phyloP scores from a whole-genome alignment of 805 yeast species.

The Saccharomyces paradoxus region DNA sequence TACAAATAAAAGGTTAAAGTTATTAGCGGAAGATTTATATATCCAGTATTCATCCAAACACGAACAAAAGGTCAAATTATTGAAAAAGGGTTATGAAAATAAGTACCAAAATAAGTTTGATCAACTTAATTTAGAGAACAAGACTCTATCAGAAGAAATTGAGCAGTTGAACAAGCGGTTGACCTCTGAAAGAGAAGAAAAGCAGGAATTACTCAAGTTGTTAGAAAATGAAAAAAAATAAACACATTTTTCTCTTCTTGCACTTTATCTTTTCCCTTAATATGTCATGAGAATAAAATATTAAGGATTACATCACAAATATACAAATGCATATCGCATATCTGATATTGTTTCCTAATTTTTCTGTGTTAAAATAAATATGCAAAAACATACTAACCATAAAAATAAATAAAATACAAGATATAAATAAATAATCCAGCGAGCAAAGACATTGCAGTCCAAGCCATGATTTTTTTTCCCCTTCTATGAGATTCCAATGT shows the following conservation, averaged over 20 bases:
- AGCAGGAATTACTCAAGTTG: constrained; percentile 45
- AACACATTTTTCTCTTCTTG: not conserved
- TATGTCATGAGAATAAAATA: no score
- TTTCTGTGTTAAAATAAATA: not conserved
- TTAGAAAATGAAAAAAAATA: constrained; percentile 31
- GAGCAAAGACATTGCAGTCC: not conserved
- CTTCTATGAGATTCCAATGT: not conserved
- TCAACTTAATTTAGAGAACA: constrained; percentile 37
- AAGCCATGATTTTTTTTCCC: not conserved
- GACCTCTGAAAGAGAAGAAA: constrained; percentile 47
- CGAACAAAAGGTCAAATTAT: constrained; percentile 56
- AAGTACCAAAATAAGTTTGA: constrained; percentile 42
- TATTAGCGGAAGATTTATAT: constrained; percentile 62
- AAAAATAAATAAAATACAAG: not conserved
- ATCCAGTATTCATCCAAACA: constrained; percentile 71
- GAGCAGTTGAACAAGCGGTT: constrained; percentile 43
- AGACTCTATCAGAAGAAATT: constrained; percentile 42
- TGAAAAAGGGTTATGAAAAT: constrained; percentile 51
- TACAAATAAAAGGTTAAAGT: constrained; percentile 47
- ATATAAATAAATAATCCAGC: not conserved
- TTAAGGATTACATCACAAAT: not conserved
- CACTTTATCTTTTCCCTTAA: not conserved
- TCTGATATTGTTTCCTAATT: not conserved
- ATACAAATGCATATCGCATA: not conserved
- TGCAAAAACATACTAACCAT: not conserved